Conservation (phyloP, 805 yeast species). For the Isabelozyma gotoi region DNA sequence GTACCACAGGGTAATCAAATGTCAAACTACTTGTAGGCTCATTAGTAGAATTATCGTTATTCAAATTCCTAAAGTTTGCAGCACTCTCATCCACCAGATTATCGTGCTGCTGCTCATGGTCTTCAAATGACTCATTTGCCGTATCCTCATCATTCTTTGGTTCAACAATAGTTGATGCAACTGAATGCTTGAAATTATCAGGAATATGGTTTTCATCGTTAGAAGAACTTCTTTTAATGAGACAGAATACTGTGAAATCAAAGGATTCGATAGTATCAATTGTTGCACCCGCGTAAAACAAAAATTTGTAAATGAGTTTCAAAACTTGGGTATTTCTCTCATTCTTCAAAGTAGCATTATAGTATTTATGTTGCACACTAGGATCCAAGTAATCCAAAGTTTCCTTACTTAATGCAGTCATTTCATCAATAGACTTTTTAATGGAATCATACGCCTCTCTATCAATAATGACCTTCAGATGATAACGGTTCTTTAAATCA, state of each 20-base stretch:
- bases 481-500: conserved; percentile 39
- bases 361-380: conserved; percentile 31
- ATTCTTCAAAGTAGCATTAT: conserved; percentile 29
- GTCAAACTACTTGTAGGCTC: conserved; percentile 19
- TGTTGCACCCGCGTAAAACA: conserved; percentile 48
- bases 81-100: no score
- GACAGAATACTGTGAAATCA: conserved; percentile 56
- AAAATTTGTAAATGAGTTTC: conserved; percentile 51
- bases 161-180: neutral
- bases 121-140: no score
- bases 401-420: conserved; percentile 40
- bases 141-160: neutral
- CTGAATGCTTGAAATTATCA: neutral
- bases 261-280: conserved; percentile 58
- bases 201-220: conserved; percentile 15
- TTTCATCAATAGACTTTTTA: conserved; percentile 33
- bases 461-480: conserved; percentile 50
- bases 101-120: no score
- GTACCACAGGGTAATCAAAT: conserved; percentile 50
- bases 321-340: conserved; percentile 54
- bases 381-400: conserved; percentile 41
- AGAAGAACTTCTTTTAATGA: conserved; percentile 32
- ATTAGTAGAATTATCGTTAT: conserved; percentile 5
- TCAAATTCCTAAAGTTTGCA: neutral
- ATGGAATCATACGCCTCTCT: conserved; percentile 45